Percentiles rank a stretch among this genome's conserved stretches.
Conservation (phyloP, 176 grass and related monocot species). For the Triticum timopheevii region DNA sequence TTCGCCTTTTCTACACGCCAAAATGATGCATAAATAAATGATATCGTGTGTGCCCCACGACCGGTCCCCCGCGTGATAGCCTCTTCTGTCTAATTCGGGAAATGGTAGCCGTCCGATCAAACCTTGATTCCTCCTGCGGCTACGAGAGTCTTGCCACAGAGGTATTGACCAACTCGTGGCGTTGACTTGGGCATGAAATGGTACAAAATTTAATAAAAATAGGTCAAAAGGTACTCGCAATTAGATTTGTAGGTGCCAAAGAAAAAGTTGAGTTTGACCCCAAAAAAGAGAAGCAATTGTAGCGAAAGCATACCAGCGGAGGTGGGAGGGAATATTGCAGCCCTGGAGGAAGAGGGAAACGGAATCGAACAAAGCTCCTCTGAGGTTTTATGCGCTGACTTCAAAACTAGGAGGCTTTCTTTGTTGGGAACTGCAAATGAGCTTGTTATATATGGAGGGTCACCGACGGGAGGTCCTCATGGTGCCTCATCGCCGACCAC, state of each 20-base stretch:
- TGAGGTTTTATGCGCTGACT: background rate
- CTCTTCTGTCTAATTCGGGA: too few relatives aligned
- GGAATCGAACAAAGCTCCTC: background rate
- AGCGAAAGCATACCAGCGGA: background rate
- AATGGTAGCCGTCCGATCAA: too few relatives aligned
- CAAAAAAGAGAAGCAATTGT: background rate
- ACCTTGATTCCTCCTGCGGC: too few relatives aligned
- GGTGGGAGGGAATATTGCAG: background rate
- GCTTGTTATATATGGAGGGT: background rate
- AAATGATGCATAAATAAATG: too few relatives aligned
- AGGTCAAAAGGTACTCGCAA: background rate
- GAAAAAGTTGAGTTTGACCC: background rate
- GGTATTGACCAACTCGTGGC: too few relatives aligned
- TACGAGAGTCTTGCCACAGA: too few relatives aligned
- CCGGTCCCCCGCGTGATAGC: too few relatives aligned
- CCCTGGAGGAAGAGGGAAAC: background rate
- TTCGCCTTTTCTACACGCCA: too few relatives aligned
- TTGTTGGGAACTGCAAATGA: too few relatives aligned
- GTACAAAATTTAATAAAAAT: too few relatives aligned
- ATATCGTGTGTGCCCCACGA: too few relatives aligned
- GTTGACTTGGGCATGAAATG: too few relatives aligned
- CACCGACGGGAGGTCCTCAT: background rate
- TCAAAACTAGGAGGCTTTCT: background rate
- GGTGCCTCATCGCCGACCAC: background rate
- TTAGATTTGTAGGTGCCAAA: background rate